Base-by-base conservation (phyloP, 2,329 filamentous ascomycete genomes). In the Decorospora gaudefroyi region DNA sequence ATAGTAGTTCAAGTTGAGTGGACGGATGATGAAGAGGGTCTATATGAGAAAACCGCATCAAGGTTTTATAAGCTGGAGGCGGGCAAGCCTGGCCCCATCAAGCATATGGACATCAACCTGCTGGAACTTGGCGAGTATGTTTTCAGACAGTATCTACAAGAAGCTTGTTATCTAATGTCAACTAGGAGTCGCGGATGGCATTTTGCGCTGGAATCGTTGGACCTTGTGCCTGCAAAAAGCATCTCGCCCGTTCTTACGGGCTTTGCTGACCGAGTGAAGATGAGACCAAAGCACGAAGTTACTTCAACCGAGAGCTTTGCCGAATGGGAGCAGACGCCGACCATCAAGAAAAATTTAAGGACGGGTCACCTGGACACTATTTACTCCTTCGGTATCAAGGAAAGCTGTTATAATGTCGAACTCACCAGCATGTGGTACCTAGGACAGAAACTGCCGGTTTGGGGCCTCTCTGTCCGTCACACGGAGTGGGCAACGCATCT, bases 41-140 rank as follows among this genome's bases (percentile, higher is more conserved):
- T 34, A 4, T 68, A 62, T 29, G 66, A 69, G 36, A 69, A 67
- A 31, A 54, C 51, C 15, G 18, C 47, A 3, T 39, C 55, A 0
- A 49, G 47, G 10, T 69, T 51, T 35, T 69, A 51, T 29, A 57
- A 42, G 19, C 30, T 66, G 1, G 53, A 53, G 3, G 23, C 44
- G 6, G 60, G 55, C n/a, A 41, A 40, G 4, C 11, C 3, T 9
- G 42, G 23, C 2, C 58, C 57, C 1, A 55, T 35, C 21, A 43
- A 56, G 26, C 51, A 65, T 25, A 58, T 69, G 53, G 64, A 68
- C 12, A 48, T 69, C 19, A 67, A 66, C n/a, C 34, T 69, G 4
- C 22, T 68, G 12, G 66, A 69, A 34, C 46, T 69, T 3, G 61
- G 56, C 30, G 57, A 64, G 57, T 62, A 46, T 37, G 62, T 55